phyloP scores from a whole-genome alignment of 140 eudicot genomes.

The Flaveria floridana region DNA sequence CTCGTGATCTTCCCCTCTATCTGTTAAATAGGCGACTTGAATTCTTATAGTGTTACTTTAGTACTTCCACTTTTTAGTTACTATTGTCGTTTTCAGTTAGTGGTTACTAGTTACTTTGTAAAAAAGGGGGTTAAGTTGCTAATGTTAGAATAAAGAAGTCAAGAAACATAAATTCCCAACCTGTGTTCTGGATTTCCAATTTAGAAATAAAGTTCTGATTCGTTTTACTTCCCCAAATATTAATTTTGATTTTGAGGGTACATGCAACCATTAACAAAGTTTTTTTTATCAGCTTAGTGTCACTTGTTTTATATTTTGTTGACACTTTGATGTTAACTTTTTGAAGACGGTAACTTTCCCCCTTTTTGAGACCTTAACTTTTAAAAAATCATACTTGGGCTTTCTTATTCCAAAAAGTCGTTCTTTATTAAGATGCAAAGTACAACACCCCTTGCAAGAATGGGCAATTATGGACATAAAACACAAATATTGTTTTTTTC shows the following conservation, averaged over 20 bases:
- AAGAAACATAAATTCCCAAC: background rate
- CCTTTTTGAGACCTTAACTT: background rate
- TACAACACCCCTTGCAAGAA: background rate
- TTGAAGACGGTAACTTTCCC: background rate
- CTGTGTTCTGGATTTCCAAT: background rate
- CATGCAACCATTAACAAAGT: background rate
- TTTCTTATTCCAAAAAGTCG: background rate
- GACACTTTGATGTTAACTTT: background rate
- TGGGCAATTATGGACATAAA: background rate
- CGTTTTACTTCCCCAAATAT: background rate
- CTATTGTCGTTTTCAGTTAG: background rate
- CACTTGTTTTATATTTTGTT: background rate
- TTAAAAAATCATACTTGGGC: background rate
- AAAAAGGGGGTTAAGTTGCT: background rate
- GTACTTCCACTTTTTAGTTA: background rate
- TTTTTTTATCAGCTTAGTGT: background rate
- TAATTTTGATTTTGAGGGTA: background rate
- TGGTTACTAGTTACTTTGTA: background rate
- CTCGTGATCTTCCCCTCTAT: background rate
- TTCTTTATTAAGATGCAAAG: background rate
- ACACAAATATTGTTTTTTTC: background rate
- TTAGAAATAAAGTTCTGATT: background rate
- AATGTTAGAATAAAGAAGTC: background rate
- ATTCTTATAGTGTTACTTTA: slow-evolving; percentile 3
- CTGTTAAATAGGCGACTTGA: background rate